Percentiles rank a stretch among this genome's conserved stretches.
These are phyloP conservation scores for Candida chilensis DNA, from an alignment of 805 yeast genomes.

Conservation along the genomic window DNA sequence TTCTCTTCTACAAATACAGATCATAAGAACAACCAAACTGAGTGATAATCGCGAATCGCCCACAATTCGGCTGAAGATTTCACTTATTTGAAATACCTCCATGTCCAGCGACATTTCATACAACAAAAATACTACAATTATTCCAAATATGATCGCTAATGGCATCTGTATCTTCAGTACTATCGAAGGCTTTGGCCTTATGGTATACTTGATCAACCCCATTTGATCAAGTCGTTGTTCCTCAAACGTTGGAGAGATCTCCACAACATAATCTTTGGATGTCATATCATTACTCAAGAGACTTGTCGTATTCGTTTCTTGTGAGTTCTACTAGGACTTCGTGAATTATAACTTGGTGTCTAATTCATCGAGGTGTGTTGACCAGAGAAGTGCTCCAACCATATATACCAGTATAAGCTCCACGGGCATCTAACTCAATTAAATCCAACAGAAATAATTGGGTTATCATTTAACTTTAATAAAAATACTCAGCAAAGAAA, in stretches of 20 bases:
- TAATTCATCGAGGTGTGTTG: slow-evolving; percentile 2
- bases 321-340: too few species aligned
- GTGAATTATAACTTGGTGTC: too few species aligned
- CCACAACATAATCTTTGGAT: slow-evolving; percentile 17
- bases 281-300: slow-evolving; percentile 5
- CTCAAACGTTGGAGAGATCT: slow-evolving; percentile 12
- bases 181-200: slow-evolving; percentile 6
- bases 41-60: slow-evolving; percentile 2
- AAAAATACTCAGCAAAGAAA: too few species aligned
- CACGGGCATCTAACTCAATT: too few species aligned
- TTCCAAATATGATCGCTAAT: slow-evolving; percentile 2
- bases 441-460: too few species aligned
- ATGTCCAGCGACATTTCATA: background rate
- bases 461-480: too few species aligned
- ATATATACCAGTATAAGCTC: too few species aligned
- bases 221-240: slow-evolving; percentile 3
- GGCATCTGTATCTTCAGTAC: slow-evolving; percentile 7
- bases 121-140: background rate
- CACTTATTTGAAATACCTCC: background rate
- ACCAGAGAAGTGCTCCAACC: background rate
- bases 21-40: background rate
- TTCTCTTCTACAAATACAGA: background rate
- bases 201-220: slow-evolving; percentile 9
- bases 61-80: background rate
- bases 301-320: too few species aligned